Evolutionary conservation across 805 yeast species (phyloP), one percentile per base, ranked within the genome.

Genomic region (Suhomyces sp.): DNA sequence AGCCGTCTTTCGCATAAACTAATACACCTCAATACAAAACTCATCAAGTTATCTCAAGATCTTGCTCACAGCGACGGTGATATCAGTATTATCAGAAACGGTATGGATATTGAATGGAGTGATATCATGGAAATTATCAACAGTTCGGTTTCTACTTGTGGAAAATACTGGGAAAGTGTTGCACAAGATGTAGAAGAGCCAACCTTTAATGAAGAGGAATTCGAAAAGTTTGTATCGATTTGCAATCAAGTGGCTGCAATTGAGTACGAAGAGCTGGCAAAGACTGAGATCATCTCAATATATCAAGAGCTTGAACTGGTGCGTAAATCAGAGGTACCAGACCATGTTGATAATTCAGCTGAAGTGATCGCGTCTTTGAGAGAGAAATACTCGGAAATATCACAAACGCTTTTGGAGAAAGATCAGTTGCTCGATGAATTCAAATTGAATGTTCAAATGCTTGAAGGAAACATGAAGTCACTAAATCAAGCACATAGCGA

Each of bases 381-480:
- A 15, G 12, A 29, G 6, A 47, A 15, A 44, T 46, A 19, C 44
- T 19, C 38, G 6, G 29, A 35, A 31, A 40, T 26, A 22, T 38
- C 41, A 5, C 44, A n/a, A 15, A 44, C 17, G 5, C 23, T 47
- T 7, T 24, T 52, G 13, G 63, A 65, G 22, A 68, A 65, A 35
- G 72, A 71, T 23, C 59, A 54, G 23, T 48, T 56, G 12, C 62
- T 81, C 13, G 76, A 75, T 36, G 84, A 82, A 46, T 64, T 79
- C 12, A 64, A 68, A 10, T 63, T 82, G 51, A 81, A 79, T 55
- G 68, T 82, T 8, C 66, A 71, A 7, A 69, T 81, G 1, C 60
- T 82, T 36, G 77, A 80, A 55, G 68, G 72, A 5, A 80, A 78
- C 56, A 63, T 82, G 58, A 57, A 57, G 13, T 65, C 72, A 3